Base-by-base conservation (phyloP, 1,284 basidiomycete genomes). In the Irpex rosettiformis region DNA sequence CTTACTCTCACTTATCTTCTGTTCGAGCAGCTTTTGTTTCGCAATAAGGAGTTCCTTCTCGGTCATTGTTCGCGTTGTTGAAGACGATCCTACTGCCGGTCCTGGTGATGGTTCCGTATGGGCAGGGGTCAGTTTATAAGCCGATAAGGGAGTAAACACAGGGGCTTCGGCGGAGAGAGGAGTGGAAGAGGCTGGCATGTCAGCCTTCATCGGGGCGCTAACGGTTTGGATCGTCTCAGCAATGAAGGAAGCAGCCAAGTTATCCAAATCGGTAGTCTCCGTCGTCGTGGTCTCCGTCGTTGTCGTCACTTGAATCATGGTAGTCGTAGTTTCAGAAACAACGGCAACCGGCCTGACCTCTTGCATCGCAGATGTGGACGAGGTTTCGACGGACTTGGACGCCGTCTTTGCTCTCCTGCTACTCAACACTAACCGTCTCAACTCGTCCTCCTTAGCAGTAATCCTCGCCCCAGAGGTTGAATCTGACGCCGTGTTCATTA, bases 1-100 rank as follows among this genome's bases (percentile, higher is more conserved):
- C 73, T 89, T 91, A 67, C 84, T 89, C 70, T 89, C 84, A 6
- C 84, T 78, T 58, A 92, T 85, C 60, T 88, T 80, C 49, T 79
- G 77, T 64, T 89, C 84, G 47, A 89, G 75, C 43, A 79, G 75
- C 30, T 76, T 74, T 66, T 84, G 80, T 67, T 81, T 82, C 30
- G 79, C 79, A 29, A 76, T 76, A 3, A 82, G 59, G 3, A 58
- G 52, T 13, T 54, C 52, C 52, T 62, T 63, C 57, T 64, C 65
- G 1, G 62, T 54, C 40, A 61, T 30, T 16, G 56, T 10, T 18
- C 7, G 8, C 7, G 8, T 13, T 11, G 16, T 16, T 47, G 28
- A 37, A n/a, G n/a, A n/a, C n/a, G n/a, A n/a, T n/a, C n/a, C n/a
- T n/a, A n/a, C n/a, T n/a, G n/a, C n/a, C n/a, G n/a, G n/a, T n/a